Evolutionary conservation across 805 yeast genomes (phyloP), one percentile per base, ranked within the genome.

Genomic region (Ascoidea rubescens): DNA sequence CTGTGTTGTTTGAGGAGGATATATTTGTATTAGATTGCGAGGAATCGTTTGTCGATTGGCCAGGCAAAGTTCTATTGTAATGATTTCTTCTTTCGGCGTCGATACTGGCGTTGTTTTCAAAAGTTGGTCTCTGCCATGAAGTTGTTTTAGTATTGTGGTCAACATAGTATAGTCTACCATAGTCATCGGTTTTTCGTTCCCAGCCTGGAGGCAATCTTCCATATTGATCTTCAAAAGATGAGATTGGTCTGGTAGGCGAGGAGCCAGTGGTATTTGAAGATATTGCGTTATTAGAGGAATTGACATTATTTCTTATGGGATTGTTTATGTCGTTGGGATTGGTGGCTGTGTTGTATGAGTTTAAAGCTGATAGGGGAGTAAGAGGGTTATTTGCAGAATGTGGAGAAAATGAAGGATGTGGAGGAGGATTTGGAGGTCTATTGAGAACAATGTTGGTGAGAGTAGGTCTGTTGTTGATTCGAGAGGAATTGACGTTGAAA

Each of bases 121-220:
- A 65, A 3, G 93, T 82, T 33, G 99, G 99, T 61, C 99, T 79
- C 61, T 86, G 89, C 99, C 99, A 93, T n/a, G 99, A 91, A 6
- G 99, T 93, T 6, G 96, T 87, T 69, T 97, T 82, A 21, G 96
- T 87, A 67, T 91, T 89, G 70, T 93, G 99, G 69, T 93, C 99
- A 44, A 93, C 99, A 65, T 91, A 93, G 69, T 93, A 93, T 1
- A 98, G 91, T 64, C 99, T 80, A 32, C 99, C 99, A 62, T 89
- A 87, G 67, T 89, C 88, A 67, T 93, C 99, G 1, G 98, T 90
- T 69, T 99, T 79, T 60, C 99, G 82, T 68, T 93, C 99, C 98
- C 99, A 93, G 4, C 99, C 99, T 5, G 96, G 88, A 3, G 99
- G 99, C 59, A 93, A 74, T 64, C 96, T 77, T 47, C 99, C 99